Conservation (phyloP, 176 grass and related monocot species). For the Carex scoparia region DNA sequence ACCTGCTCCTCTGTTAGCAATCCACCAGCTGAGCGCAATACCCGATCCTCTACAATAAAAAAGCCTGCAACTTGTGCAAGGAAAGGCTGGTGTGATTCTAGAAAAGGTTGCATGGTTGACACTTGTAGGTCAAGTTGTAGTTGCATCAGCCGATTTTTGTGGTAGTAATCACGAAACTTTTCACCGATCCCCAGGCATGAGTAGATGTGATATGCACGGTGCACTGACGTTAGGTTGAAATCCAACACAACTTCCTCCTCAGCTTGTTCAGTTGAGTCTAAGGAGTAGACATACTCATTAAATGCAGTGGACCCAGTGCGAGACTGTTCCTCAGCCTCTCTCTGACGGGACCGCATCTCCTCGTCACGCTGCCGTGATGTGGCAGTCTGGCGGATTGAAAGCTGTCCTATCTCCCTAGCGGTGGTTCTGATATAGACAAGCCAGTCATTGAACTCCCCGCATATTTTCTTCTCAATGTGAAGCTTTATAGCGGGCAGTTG, state of each 20-base stretch:
- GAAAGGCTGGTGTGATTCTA: conserved; percentile 65
- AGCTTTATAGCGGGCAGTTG: conserved; percentile 64
- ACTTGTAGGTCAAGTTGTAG: conserved; percentile 75
- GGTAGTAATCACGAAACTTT: conserved; percentile 68
- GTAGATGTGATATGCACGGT: conserved; percentile 55
- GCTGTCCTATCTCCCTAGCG: conserved; percentile 54
- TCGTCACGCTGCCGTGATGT: conserved; percentile 46
- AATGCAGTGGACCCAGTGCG: conserved; percentile 35
- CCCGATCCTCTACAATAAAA: conserved; percentile 69
- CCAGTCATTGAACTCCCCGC: conserved; percentile 78
- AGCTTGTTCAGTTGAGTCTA: conserved; percentile 42
- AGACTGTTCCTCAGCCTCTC: conserved; percentile 65
- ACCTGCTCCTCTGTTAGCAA: conserved; percentile 62
- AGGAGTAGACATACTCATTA: conserved; percentile 50
- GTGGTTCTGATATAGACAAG: conserved; percentile 61
- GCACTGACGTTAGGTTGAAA: conserved; percentile 64
- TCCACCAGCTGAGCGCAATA: conserved; percentile 62
- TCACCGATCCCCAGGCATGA: conserved; percentile 54
- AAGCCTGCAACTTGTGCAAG: conserved; percentile 72
- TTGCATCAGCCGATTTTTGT: conserved; percentile 73
- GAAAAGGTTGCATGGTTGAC: conserved; percentile 51
- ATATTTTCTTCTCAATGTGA: conserved; percentile 72
- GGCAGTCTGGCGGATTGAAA: conserved; percentile 56
- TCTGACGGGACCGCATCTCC: conserved; percentile 40
- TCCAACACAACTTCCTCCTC: conserved; percentile 51